Evolutionary conservation across 1,284 basidiomycete genomes (phyloP), one percentile per base, ranked within the genome.

Genomic region (Hemileccinum hortonii): DNA sequence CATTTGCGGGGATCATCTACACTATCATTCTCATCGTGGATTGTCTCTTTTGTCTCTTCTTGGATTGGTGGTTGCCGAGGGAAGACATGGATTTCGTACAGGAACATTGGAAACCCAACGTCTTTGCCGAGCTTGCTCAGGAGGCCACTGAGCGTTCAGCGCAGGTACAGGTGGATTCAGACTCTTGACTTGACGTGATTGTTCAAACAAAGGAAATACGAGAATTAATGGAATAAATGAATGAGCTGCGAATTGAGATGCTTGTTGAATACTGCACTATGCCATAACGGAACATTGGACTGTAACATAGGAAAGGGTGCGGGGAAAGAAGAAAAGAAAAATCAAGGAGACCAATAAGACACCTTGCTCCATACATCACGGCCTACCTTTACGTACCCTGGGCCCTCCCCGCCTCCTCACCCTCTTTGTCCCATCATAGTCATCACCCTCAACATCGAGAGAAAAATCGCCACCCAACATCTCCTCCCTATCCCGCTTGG

Each of bases 21-120:
- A 82, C 84, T 1, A 82, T 85, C 51, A 92, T 94, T 18, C 73
- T 94, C 24, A 73, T 90, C 19, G 87, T 93, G 3, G 87, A 91
- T 55, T 90, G 89, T 62, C 66, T 92, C 10, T 92, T 92, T 66
- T 90, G 89, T 64, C 60, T 82, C 58, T 73, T 90, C 47, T 71
- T 94, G 4, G 87, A 93, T 61, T 89, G 84, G 85, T 82, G 81
- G 73, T 77, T 84, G 64, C 91, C 91, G 0, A 73, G 82, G 22
- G 78, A 83, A 37, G 76, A 84, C 44, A 69, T 92, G 48, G 85
- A 92, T 65, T 86, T 81, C 62, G 89, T 90, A 2, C 70, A 69
- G 14, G 70, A 66, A 54, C 69, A 75, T 44, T 79, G 78, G 78
- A 69, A 73, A 38, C 64, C 66, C 2, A 49, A 62, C 3, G 52